Base-by-base conservation (phyloP, 2,329 filamentous ascomycete species). In the Elsinoe perseae region DNA sequence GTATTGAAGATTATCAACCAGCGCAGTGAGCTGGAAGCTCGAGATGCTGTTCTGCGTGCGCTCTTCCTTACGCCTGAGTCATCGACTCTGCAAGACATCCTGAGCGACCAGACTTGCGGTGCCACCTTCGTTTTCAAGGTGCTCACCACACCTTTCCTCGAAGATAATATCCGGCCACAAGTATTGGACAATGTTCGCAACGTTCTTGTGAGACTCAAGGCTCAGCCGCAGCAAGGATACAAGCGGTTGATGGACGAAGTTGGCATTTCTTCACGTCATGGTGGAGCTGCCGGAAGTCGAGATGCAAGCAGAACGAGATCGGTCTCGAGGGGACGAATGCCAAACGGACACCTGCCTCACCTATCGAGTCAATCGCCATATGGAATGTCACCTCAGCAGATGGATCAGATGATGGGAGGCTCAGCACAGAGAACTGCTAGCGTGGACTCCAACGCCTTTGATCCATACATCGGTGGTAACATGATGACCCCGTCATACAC, bases 231-330 rank as follows among this genome's bases (percentile, higher is more conserved):
- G 60, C 93, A 97, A 73, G 93, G 93, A 54, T 98, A 98, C 76
- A 98, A 97, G 79, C 86, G 93, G 54, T 75, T 98, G 59, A 98
- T 98, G 93, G 93, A 98, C 66, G 93, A 98, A 69, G 93, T 98
- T 63, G 91, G 92, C 59, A 75, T 98, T 34, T 95, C 92, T 1
- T 77, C 75, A 16, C 73, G 76, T 40, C 70, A 70, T 54, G 72
- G 73, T 53, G 67, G 69, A 32, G 69, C 72, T 36, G 64, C 67
- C 2, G 63, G 65, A 25, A 68, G 64, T 56, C 63, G 66, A n/a
- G 68, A 70, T 34, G 62, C 63, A 12, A 59, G 57, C 43, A 60
- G 62, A 28, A 58, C 60, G 9, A 63, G 70, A 20, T 69, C 69
- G 3, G 66, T 59, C 16, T 70, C 69, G 1, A 68, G 68, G 62